Evolutionary conservation across 176 grass and related monocot genomes (phyloP).

Genomic region (Aegilops umbellulata): DNA sequence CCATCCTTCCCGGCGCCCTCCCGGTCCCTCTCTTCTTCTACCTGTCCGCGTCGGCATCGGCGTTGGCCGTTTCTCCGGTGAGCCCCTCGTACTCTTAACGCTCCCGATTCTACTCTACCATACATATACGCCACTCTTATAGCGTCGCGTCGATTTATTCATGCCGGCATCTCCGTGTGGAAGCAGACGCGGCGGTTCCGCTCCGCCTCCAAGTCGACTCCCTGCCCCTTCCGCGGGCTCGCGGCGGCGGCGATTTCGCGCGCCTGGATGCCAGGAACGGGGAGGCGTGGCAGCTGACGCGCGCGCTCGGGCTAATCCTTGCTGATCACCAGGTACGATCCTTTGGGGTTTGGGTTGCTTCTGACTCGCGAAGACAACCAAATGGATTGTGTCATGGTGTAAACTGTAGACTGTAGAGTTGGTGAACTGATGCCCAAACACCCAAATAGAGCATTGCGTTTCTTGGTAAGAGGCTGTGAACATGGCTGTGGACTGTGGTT

Average conservation of each 20-base stretch:
- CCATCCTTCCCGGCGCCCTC: background rate
- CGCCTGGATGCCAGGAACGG: background rate
- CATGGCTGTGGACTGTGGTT: background rate
- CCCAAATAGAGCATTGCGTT: background rate
- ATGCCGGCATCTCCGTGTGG: background rate
- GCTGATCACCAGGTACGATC: constrained; percentile 7
- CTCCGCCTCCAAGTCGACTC: background rate
- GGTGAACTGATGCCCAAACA: background rate
- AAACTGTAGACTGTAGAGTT: background rate
- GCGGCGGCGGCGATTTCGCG: background rate
- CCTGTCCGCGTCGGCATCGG: background rate
- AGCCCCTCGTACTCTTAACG: background rate
- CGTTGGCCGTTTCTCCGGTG: constrained; percentile 1
- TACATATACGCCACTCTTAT: background rate
- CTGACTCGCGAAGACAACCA: no score
- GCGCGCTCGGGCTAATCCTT: background rate
- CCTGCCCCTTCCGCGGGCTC: background rate
- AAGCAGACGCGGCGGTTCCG: background rate
- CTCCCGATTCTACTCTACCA: background rate
- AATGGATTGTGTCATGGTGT: background rate
- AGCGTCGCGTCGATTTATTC: background rate
- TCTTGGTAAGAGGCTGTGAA: background rate
- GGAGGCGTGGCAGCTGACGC: background rate
- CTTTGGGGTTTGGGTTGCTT: background rate
- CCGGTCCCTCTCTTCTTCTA: background rate